Evolutionary conservation across 306 rosid genomes (phyloP).

Genomic region (Ochetophila trinervis): DNA sequence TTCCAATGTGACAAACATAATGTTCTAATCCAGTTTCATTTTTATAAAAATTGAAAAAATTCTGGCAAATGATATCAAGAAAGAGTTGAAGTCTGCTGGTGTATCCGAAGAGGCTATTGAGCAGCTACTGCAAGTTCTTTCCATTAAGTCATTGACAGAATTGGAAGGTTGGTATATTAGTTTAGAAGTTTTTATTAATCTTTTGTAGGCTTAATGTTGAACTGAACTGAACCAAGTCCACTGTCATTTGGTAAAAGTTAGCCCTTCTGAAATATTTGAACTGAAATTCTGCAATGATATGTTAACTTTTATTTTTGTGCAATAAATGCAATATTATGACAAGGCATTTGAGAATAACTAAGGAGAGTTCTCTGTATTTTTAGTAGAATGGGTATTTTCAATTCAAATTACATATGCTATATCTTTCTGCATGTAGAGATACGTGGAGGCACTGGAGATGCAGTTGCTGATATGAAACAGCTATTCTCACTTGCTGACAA

Average conservation of each 20-base stretch:
- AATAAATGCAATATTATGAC: too few species aligned
- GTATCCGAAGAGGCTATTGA: conserved; percentile 69
- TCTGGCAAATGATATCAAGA: conserved; percentile 69
- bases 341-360: background rate
- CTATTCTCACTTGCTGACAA: conserved; percentile 86
- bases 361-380: background rate
- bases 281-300: too few species aligned
- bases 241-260: too few species aligned
- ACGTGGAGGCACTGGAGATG: conserved; percentile 72
- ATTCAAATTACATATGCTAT: conserved; percentile 10
- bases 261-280: too few species aligned
- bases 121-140: conserved; percentile 81
- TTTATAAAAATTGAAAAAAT: conserved; percentile 72
- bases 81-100: conserved; percentile 64
- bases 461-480: conserved; percentile 77
- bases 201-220: too few species aligned
- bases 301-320: too few species aligned
- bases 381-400: background rate
- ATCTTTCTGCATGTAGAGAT: conserved; percentile 50
- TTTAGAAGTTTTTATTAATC: too few species aligned
- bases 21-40: background rate
- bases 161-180: conserved; percentile 65
- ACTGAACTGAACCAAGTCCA: too few species aligned
- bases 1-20: too few species aligned
- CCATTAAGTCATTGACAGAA: conserved; percentile 76